Base-by-base conservation (phyloP, 2,329 filamentous ascomycete species). In the Fusarium compactum region DNA sequence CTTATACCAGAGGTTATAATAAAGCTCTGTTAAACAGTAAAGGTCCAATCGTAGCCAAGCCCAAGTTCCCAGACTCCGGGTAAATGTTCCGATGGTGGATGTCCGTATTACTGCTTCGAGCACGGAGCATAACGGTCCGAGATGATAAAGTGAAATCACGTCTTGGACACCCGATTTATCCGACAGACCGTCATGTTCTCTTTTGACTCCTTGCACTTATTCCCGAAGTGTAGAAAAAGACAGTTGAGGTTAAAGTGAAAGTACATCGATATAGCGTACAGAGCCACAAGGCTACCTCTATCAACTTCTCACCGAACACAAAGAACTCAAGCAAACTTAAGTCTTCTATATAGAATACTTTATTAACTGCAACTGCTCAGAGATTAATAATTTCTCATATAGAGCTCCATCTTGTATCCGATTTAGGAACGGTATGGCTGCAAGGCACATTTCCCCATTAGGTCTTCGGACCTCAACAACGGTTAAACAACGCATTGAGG, bases 381-480 rank as follows among this genome's bases (percentile, higher is more conserved):
- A 34, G 2, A 16, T 0, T 15, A 2, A 34, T 16, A 5, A 5
- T 16, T 5, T 16, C 15, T 16, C 16, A 9, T 34, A 4, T 16
- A 18, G 6, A 16, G 20, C 6, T 24, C 18, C 10, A 18, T 34
- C 15, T 3, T 3, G 7, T 12, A 5, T n/a, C 30, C 16, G 20
- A 38, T 34, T 51, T 38, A 1, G 16, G 30, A 30, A 14, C 22
- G 15, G 34, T 34, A 25, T 27, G 12, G 9, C 29, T 3, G 4
- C 5, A 12, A 34, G 5, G 7, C 8, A 18, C 2, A 24, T 9
- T 63, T 43, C 58, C 46, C 6, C 1, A 56, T 63, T 38, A 29
- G 60, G 50, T 15, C 2, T 5, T 47, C 60, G 58, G 58, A 63
- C 24, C 32, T 56, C 10, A 4, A 38, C 6, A 41, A 8, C n/a